Percentiles rank a stretch among this genome's conserved stretches.
phyloP scores from a whole-genome alignment of 164 flowering plant species.

The Santalum album region DNA sequence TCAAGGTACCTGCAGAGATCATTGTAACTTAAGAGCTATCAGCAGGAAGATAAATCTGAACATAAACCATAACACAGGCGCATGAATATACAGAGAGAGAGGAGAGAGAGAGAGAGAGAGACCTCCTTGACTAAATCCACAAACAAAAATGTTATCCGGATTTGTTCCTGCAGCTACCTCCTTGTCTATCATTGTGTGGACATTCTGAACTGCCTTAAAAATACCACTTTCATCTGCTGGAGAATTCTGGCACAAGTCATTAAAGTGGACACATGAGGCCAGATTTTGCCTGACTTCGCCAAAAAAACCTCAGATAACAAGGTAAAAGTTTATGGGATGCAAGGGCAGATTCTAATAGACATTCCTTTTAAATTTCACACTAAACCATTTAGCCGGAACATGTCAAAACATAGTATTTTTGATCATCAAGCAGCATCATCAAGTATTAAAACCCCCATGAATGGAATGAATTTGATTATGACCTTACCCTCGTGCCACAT shows the following conservation, averaged over 20 bases:
- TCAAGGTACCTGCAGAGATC: constrained; percentile 73
- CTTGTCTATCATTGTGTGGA: constrained; percentile 84
- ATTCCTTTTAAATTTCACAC: too few relatives aligned
- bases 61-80: too few relatives aligned
- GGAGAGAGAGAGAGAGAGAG: constrained; percentile 6
- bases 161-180: constrained; percentile 70
- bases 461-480: too few relatives aligned
- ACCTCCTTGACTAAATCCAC: constrained; percentile 99
- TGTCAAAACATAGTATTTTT: too few relatives aligned
- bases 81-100: neutral
- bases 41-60: neutral
- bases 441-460: too few relatives aligned
- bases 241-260: constrained; percentile 51
- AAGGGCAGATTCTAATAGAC: too few relatives aligned
- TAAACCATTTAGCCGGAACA: too few relatives aligned
- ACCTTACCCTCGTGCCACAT: too few relatives aligned
- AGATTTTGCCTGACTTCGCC: neutral
- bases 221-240: constrained; percentile 68
- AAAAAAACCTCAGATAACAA: neutral
- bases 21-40: constrained; percentile 1
- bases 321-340: too few relatives aligned
- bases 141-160: constrained; percentile 74
- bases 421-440: too few relatives aligned
- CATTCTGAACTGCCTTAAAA: constrained; percentile 73
- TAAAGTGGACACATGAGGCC: neutral